Evolutionary conservation across 768 basidiomycete species (phyloP), one percentile per base, ranked within the genome.

Genomic region (Mycena olivaceomarginata): DNA sequence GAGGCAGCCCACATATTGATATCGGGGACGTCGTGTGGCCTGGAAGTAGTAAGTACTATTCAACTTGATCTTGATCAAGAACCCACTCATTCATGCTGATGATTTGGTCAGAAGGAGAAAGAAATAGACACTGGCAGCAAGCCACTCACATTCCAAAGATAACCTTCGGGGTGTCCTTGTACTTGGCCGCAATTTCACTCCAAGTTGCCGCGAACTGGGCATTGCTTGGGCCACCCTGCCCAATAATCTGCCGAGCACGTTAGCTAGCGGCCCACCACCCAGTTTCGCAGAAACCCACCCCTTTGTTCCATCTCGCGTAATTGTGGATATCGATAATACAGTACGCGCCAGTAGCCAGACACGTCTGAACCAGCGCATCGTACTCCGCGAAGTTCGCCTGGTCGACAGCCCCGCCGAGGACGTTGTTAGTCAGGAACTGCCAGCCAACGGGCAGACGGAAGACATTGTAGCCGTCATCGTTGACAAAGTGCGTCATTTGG

Each of bases 401-500:
- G 82, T 90, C 83, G 43, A 93, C 77, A 5, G 88, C 88, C 40
- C 85, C 1, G 93, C 92, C 87, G 57, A 85, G 76, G 18, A 86
- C 82, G 72, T 85, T 79, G 75, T 86, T 83, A 0, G 85, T 86
- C 59, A 91, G 85, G 82, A 86, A 91, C 78, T 93, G 93, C 92
- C 93, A 93, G 31, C 89, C 90, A 5, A 91, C 89, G 1, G 93
- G 92, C 20, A 93, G 88, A 68, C 93, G 91, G 87, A 93, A 92
- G 13, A 87, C 84, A 72, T 91, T 91, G 87, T 88, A 91, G 6
- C 88, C 88, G 74, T 92, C 90, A 73, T 91, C 83, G 0, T 87
- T 81, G 66, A 89, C 87, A 75, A 93, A 93, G 80, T 93, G 93
- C 56, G 87, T 81, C 91, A 93, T 93, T 81, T 93, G 93, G 22